These are phyloP conservation scores for Ligustrum vulgare DNA, from an alignment of 257 asterid species.

Conservation along the genomic window DNA sequence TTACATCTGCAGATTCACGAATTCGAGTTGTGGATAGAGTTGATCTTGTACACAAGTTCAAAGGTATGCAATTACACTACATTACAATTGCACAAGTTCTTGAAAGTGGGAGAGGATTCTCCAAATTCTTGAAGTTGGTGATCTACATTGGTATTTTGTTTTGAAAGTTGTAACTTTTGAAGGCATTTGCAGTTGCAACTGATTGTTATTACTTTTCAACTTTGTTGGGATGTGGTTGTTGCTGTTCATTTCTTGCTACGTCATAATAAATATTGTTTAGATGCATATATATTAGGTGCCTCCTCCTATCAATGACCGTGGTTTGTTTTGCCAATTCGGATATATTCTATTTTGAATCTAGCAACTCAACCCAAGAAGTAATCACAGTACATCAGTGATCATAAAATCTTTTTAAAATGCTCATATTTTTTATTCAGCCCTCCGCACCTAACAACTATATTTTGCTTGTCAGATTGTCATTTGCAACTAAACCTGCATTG, in stretches of 20 bases:
- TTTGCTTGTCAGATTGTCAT: neutral
- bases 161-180: neutral
- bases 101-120: conserved; percentile 13
- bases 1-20: conserved; percentile 96
- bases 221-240: neutral
- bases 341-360: neutral
- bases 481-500: neutral
- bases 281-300: neutral
- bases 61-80: conserved; percentile 49
- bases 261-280: neutral
- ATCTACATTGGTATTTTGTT: neutral
- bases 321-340: neutral
- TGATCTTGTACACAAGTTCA: conserved; percentile 92
- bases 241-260: neutral
- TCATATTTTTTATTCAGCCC: neutral
- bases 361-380: neutral
- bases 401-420: neutral
- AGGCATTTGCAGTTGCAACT: neutral
- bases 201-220: neutral
- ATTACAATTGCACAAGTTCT: neutral
- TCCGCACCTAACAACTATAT: neutral
- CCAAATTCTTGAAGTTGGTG: conserved; percentile 8
- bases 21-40: conserved; percentile 78
- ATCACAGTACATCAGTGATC: neutral
- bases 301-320: neutral